Conservation (phyloP, 345 rosid species). For the Cardamine chenopodiifolia region DNA sequence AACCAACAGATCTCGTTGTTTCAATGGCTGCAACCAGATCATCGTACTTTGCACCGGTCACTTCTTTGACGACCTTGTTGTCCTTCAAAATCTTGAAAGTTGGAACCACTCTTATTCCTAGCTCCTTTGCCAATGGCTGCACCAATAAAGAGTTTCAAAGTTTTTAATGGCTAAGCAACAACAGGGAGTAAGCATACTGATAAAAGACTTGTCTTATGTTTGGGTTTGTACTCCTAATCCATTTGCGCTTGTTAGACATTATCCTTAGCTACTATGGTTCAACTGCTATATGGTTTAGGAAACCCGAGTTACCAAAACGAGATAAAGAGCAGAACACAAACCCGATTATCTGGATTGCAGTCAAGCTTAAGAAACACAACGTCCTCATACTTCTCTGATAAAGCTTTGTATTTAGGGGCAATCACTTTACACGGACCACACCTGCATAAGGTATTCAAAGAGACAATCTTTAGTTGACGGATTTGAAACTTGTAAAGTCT, state of each 20-base stretch:
- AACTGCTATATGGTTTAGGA: neutral
- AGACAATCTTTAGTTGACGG: neutral
- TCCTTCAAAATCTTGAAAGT: conserved; percentile 89
- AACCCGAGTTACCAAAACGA: neutral
- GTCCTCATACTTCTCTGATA: conserved; percentile 79
- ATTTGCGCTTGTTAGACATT: neutral
- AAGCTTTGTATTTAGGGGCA: conserved; percentile 76
- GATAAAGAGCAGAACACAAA: conserved; percentile 32
- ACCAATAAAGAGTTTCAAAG: conserved; percentile 20
- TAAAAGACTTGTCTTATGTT: too few relatives aligned
- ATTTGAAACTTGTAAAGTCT: neutral
- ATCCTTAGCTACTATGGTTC: conserved; percentile 6
- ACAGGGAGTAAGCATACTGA: too few relatives aligned
- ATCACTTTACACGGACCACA: conserved; percentile 98
- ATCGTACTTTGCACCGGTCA: conserved; percentile 82
- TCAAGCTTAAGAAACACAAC: conserved; percentile 92
- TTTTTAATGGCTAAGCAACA: too few relatives aligned
- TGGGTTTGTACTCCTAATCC: too few relatives aligned
- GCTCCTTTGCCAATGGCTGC: conserved; percentile 94
- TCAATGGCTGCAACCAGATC: conserved; percentile 76
- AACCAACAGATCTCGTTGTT: conserved; percentile 53
- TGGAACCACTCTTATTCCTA: conserved; percentile 92
- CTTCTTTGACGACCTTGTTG: conserved; percentile 72
- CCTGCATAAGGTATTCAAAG: conserved; percentile 58
- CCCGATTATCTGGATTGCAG: conserved; percentile 93